phyloP scores from a whole-genome alignment of 139 green algal species.

The Diplosphaera chodatii region DNA sequence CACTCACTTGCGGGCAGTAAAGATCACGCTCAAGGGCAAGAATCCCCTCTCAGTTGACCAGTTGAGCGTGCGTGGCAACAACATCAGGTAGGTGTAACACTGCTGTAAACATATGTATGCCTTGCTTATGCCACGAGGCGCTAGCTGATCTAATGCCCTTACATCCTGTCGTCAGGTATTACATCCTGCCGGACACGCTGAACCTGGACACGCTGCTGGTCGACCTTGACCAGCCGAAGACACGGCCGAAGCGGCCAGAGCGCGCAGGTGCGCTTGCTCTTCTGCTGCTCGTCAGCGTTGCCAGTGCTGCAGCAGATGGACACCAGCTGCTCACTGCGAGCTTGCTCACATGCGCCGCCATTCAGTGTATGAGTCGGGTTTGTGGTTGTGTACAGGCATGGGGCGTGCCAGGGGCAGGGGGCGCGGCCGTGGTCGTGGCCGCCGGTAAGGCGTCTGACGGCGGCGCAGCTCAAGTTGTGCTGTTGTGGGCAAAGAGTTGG shows the following conservation, averaged over 20 bases:
- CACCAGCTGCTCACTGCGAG: too few relatives aligned
- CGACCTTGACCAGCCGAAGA: conserved; percentile 92
- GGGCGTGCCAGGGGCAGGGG: background rate
- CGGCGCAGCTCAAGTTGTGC: too few relatives aligned
- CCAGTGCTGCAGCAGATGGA: too few relatives aligned
- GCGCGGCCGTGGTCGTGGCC: too few relatives aligned
- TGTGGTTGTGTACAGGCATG: background rate
- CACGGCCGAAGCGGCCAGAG: conserved; percentile 70
- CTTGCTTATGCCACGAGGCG: too few relatives aligned
- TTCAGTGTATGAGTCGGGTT: too few relatives aligned
- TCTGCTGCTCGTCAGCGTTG: too few relatives aligned
- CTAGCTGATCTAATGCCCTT: too few relatives aligned
- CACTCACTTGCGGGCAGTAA: conserved; percentile 95
- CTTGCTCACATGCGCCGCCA: too few relatives aligned
- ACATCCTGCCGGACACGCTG: conserved; percentile 94
- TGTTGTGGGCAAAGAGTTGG: too few relatives aligned
- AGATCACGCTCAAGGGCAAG: conserved; percentile 89
- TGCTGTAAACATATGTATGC: too few relatives aligned
- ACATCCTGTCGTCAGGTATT: conserved; percentile 94
- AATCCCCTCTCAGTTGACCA: conserved; percentile 82
- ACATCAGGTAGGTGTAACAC: conserved; percentile 66
- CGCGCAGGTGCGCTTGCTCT: conserved; percentile 4
- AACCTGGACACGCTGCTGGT: conserved; percentile 99
- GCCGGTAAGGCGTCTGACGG: background rate
- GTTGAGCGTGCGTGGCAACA: conserved; percentile 84